A percentile compares a stretch with the other conserved stretches of the same genome.
phyloP scores from a whole-genome alignment of 345 rosid genomes.

The Euphorbia peplus region DNA sequence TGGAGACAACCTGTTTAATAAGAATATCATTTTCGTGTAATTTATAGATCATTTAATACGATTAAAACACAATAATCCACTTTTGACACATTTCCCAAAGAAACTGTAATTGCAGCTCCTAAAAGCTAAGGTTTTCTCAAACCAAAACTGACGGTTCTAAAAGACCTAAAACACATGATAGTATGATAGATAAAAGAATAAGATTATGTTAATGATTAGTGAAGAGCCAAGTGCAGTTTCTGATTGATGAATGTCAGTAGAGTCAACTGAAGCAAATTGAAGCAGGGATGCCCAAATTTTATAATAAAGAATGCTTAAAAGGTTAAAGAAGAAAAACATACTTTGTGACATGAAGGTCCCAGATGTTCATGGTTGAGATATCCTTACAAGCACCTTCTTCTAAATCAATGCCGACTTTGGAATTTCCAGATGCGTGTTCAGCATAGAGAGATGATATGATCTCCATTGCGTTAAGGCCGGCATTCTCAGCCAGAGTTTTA shows the following conservation, averaged over 20 bases:
- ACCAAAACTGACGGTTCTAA: background rate
- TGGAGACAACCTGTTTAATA: too few relatives aligned
- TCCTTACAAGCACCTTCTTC: slow-evolving; percentile 79
- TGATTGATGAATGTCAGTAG: background rate
- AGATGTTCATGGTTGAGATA: slow-evolving; percentile 52
- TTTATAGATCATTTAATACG: too few relatives aligned
- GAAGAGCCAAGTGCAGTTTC: background rate
- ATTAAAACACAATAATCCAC: too few relatives aligned
- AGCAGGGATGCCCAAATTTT: background rate
- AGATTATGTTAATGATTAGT: background rate
- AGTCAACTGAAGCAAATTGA: background rate
- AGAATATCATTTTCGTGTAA: too few relatives aligned
- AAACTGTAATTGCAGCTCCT: background rate
- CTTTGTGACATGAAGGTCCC: slow-evolving; percentile 97
- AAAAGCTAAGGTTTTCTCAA: background rate
- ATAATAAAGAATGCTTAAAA: background rate
- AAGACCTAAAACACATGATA: background rate
- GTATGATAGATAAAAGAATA: too few relatives aligned
- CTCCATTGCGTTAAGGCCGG: slow-evolving; percentile 95
- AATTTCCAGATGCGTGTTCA: slow-evolving; percentile 85
- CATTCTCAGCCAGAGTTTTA: slow-evolving; percentile 84
- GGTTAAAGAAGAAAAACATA: slow-evolving; percentile 27
- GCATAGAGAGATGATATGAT: slow-evolving; percentile 85
- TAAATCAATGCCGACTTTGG: slow-evolving; percentile 86
- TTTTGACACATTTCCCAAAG: too few relatives aligned